These are phyloP conservation scores for Zygosaccharomyces siamensis DNA, from an alignment of 805 yeast genomes.

Conservation along the genomic window DNA sequence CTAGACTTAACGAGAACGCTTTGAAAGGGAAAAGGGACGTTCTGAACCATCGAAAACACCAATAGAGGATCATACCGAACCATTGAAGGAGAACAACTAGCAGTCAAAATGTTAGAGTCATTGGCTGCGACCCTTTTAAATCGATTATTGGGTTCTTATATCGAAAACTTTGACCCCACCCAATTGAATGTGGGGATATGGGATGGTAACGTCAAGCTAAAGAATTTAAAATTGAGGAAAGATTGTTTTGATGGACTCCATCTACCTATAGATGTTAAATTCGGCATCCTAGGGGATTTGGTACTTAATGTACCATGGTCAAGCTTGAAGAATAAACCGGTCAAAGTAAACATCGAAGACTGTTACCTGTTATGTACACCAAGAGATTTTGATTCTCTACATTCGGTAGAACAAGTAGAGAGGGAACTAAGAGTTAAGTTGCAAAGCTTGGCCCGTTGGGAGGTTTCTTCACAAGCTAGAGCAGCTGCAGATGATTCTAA, in stretches of 20 bases:
- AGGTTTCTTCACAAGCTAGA: slow-evolving; percentile 45
- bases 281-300: slow-evolving; percentile 86
- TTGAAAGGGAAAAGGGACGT: not conserved
- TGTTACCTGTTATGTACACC: slow-evolving; percentile 82
- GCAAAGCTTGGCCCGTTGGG: slow-evolving; percentile 61
- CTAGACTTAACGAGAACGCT: not conserved
- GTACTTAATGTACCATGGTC: slow-evolving; percentile 97
- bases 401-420: slow-evolving; percentile 50
- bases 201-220: slow-evolving; percentile 92
- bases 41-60: not conserved
- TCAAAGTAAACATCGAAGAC: slow-evolving; percentile 79
- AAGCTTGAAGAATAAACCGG: slow-evolving; percentile 87
- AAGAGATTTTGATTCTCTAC: slow-evolving; percentile 49
- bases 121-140: slow-evolving; percentile 35
- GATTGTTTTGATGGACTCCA: slow-evolving; percentile 85
- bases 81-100: not conserved
- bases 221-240: slow-evolving; percentile 70
- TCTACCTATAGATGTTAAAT: slow-evolving; percentile 79
- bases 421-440: slow-evolving; percentile 63
- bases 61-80: not conserved
- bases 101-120: slow-evolving; percentile 32
- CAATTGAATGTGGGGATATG: slow-evolving; percentile 94
- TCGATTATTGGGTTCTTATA: slow-evolving; percentile 46
- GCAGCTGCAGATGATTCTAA: slow-evolving; percentile 33
- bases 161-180: slow-evolving; percentile 92